A percentile compares a stretch with the other conserved stretches of the same genome.
These are phyloP conservation scores for Asterophora lycoperdoides DNA, from an alignment of 768 basidiomycete genomes.

Conservation along the genomic window DNA sequence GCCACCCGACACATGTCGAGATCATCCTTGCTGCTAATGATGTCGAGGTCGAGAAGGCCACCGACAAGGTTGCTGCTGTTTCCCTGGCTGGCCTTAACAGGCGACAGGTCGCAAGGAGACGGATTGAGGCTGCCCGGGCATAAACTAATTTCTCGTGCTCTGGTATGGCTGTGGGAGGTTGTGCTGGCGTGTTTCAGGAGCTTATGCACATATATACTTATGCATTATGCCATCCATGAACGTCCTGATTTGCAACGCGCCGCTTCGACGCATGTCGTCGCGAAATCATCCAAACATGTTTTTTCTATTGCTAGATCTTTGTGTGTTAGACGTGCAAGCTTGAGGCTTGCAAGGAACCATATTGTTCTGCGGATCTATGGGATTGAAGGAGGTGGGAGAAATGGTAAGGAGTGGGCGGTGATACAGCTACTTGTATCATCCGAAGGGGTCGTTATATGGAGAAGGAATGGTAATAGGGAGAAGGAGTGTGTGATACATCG, in stretches of 20 bases:
- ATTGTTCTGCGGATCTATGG: too few relatives aligned
- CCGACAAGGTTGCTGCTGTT: constrained; percentile 61
- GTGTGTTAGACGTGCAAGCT: too few relatives aligned
- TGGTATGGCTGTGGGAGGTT: constrained; percentile 7
- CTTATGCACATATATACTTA: constrained; percentile 21
- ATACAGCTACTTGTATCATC: too few relatives aligned
- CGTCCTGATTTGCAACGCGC: constrained; percentile 9
- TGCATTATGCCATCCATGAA: constrained; percentile 20
- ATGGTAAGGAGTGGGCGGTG: too few relatives aligned
- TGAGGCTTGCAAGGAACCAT: too few relatives aligned
- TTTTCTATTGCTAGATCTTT: background rate
- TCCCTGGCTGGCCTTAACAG: constrained; percentile 72
- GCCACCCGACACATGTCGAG: constrained; percentile 95
- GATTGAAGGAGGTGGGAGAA: too few relatives aligned
- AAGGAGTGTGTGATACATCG: background rate
- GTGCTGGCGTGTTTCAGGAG: constrained; percentile 15
- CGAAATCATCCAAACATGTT: background rate
- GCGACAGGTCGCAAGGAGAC: constrained; percentile 80
- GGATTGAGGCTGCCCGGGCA: constrained; percentile 79
- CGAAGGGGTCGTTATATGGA: too few relatives aligned
- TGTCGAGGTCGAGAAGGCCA: constrained; percentile 87
- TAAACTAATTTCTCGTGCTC: constrained; percentile 16
- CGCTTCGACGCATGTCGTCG: background rate
- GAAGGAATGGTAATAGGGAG: background rate
- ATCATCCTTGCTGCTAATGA: constrained; percentile 81